Conservation (phyloP, 805 yeast genomes). For the Scheffersomyces coipomensis region DNA sequence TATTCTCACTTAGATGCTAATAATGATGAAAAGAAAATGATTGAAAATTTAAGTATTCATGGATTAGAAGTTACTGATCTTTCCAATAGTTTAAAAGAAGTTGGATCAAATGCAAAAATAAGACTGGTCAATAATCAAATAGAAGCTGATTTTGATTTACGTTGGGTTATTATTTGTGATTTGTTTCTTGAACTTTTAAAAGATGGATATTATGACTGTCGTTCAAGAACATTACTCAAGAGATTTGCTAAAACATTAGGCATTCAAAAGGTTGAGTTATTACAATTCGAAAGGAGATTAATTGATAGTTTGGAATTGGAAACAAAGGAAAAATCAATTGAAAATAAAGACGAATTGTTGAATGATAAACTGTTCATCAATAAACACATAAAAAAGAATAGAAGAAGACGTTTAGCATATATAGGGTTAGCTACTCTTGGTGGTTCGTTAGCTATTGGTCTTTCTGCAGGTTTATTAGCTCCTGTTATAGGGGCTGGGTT, state of each 20-base stretch:
- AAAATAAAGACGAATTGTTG: slow-evolving; percentile 66
- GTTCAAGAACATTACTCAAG: slow-evolving; percentile 79
- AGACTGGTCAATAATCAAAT: slow-evolving; percentile 1
- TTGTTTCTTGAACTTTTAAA: slow-evolving; percentile 75
- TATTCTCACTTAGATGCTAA: slow-evolving; percentile 78
- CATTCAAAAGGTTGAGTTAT: slow-evolving; percentile 64
- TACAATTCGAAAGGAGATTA: slow-evolving; percentile 86
- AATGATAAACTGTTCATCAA: slow-evolving; percentile 78
- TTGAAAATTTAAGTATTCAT: slow-evolving; percentile 79
- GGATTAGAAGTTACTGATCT: slow-evolving; percentile 77
- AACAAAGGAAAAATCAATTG: slow-evolving; percentile 45
- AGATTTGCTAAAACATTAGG: slow-evolving; percentile 63
- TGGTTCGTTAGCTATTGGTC: slow-evolving; percentile 90
- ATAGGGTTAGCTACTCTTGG: slow-evolving; percentile 96
- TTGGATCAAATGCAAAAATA: slow-evolving; percentile 7
- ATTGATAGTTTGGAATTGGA: slow-evolving; percentile 90
- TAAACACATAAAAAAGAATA: slow-evolving; percentile 64
- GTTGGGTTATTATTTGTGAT: slow-evolving; percentile 95
- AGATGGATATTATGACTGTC: slow-evolving; percentile 83
- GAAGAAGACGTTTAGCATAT: slow-evolving; percentile 70
- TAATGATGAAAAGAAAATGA: slow-evolving; percentile 81
- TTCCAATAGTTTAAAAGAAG: slow-evolving; percentile 51
- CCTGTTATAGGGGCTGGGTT: slow-evolving; percentile 98
- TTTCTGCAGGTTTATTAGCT: slow-evolving; percentile 92
- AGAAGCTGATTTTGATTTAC: slow-evolving; percentile 52